Base-by-base conservation (phyloP, 345 rosid genomes). In the Murraya koenigii region DNA sequence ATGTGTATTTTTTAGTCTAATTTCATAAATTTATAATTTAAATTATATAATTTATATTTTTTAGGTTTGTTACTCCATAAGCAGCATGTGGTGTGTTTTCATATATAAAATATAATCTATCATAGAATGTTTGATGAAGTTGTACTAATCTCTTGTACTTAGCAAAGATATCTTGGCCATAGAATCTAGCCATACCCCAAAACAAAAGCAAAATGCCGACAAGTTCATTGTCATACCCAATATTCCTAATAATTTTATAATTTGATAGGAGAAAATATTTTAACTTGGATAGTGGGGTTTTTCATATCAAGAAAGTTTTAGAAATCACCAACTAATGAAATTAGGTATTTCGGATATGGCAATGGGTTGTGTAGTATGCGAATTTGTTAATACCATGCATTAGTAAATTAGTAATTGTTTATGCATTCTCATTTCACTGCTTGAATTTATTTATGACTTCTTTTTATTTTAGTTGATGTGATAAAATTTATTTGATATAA, bases 221-320 rank as follows among this genome's bases (percentile, higher is more conserved):
- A 73, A 26, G 6, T 8, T 60, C 76, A 25, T 60, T 73, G 25
- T 60, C 76, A 60, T 19, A 30, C 41, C 32, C 55, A 75, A 70
- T 30, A 49, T 28, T 49, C 25, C 52, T 49, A 8, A 15, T 70
- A 8, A 14, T 28, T 52, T 5, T 4, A 52, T 19, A 17, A 17
- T 26, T 41, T 44, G n/a, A 26, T 41, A 15, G 55, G 32, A 41
- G 19, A 23, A 23, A 39, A 1, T 39, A n/a, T 41, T 67, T 67
- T 67, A 20, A 36, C 38, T n/a, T 7, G 41, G 14, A 19, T 1
- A 36, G 70, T 36, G 69, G 49, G 1, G 69, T 66, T 11, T 13
- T 44, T 65, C 25, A 3, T 36, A 4, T 8, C 15, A 65, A 15
- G 25, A 55, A n/a, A 55, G 22, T 55, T n/a, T 25, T 55, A 44